Evolutionary conservation across 2,329 filamentous ascomycete genomes (phyloP).

Genomic region (Fusarium neocosmosporiellum): DNA sequence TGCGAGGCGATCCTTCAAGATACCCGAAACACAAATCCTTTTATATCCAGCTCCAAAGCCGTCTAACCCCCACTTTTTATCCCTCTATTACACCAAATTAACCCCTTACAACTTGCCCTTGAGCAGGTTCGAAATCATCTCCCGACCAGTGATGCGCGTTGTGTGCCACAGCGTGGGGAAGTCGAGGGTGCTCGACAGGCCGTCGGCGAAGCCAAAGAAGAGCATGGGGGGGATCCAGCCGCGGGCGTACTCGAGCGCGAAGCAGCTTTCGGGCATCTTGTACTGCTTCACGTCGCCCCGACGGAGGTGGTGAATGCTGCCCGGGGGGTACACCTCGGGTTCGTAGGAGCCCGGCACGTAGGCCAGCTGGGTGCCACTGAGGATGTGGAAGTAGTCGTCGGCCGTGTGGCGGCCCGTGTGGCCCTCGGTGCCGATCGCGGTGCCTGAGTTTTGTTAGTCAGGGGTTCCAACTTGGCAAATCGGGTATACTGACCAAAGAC

Average conservation of each 20-base stretch:
- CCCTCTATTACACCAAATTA: neutral
- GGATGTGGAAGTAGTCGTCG: constrained; percentile 95
- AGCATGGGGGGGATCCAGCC: constrained; percentile 96
- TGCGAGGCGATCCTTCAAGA: neutral
- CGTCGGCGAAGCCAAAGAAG: constrained; percentile 88
- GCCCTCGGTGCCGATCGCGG: constrained; percentile 85
- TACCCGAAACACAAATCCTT: neutral
- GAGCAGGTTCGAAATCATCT: constrained; percentile 81
- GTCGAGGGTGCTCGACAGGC: constrained; percentile 83
- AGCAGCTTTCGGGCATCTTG: constrained; percentile 80
- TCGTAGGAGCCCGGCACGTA: constrained; percentile 76
- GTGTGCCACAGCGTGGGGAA: constrained; percentile 87
- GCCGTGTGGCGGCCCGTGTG: constrained; percentile 90
- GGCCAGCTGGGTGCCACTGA: constrained; percentile 80
- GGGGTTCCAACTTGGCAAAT: too few relatives aligned
- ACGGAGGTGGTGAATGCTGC: constrained; percentile 76
- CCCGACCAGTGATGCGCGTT: constrained; percentile 75
- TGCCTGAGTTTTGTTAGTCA: constrained; percentile 55
- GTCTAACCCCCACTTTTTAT: constrained; percentile 3
- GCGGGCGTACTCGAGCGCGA: constrained; percentile 84
- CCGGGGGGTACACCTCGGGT: constrained; percentile 76
- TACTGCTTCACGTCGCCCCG: constrained; percentile 85
- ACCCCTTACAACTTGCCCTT: constrained; percentile 74
- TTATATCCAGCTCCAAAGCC: neutral
- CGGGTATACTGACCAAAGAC: constrained; percentile 74